Conservation (phyloP, 306 rosid species). For the Gillenia trifoliata region DNA sequence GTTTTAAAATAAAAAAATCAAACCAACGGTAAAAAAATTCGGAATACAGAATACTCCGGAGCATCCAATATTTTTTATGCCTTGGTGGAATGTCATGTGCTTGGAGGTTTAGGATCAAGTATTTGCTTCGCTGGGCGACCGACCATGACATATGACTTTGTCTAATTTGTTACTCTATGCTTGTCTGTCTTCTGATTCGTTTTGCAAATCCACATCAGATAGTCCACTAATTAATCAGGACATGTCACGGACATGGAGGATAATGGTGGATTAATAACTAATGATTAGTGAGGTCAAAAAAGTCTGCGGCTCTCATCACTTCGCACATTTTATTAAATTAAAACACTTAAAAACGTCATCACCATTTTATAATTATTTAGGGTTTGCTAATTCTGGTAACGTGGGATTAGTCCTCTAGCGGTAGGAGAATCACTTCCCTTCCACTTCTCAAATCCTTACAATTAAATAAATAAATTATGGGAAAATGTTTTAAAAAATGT, state of each 20-base stretch:
- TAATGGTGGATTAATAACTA: neutral
- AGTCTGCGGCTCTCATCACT: neutral
- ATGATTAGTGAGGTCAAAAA: neutral
- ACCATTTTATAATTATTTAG: neutral
- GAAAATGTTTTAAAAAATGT: neutral
- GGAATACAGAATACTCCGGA: no score
- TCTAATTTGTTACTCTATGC: neutral
- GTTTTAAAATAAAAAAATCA: no score
- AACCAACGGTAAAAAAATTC: no score
- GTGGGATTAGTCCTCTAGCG: neutral
- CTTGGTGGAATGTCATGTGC: neutral
- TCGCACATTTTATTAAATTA: neutral
- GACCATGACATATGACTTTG: neutral
- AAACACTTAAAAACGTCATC: neutral
- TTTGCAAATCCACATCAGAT: neutral
- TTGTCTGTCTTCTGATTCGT: neutral
- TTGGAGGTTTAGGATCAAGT: neutral
- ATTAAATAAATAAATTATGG: neutral
- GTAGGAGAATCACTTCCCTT: neutral
- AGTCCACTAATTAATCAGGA: neutral
- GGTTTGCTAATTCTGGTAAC: neutral
- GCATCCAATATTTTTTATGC: no score
- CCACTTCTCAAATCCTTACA: neutral
- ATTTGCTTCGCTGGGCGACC: constrained; percentile 5
- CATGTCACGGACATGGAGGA: neutral